Percentiles rank a stretch among this genome's conserved stretches.
These are phyloP conservation scores for Graphiopsis chlorocephala DNA, from an alignment of 2,329 filamentous ascomycete genomes.

Conservation along the genomic window DNA sequence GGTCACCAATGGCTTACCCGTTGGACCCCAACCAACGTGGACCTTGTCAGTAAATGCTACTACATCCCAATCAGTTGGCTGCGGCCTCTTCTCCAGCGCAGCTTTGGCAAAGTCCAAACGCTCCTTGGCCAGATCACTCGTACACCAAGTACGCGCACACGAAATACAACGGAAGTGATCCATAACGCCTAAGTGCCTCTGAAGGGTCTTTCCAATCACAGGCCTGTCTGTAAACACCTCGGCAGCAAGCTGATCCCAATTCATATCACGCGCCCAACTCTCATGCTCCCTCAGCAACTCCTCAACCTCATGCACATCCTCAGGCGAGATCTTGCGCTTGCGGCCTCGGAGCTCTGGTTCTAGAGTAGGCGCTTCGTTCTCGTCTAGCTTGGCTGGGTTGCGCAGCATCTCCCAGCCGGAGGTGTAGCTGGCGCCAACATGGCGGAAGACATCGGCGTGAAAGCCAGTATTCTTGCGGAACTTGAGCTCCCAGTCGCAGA, in stretches of 20 bases:
- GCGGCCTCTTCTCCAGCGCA: background rate
- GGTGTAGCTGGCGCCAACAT: constrained; percentile 2
- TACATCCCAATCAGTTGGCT: background rate
- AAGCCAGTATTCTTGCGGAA: background rate
- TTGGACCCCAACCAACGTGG: background rate
- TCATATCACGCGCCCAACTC: background rate
- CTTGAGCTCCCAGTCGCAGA: constrained; percentile 5
- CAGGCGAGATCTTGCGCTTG: background rate
- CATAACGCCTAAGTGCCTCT: background rate
- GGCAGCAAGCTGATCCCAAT: background rate
- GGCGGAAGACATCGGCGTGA: constrained; percentile 6
- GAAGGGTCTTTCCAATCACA: background rate
- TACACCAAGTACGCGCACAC: constrained; percentile 3
- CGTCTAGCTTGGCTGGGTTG: background rate
- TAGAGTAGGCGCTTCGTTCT: background rate
- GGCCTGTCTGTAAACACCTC: background rate
- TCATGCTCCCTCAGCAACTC: background rate
- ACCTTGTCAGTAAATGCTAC: constrained; percentile 1
- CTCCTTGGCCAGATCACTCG: background rate
- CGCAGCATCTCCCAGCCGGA: constrained; percentile 1
- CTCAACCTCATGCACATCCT: background rate
- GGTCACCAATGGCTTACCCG: background rate
- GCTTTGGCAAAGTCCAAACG: background rate
- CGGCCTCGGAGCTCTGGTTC: background rate
- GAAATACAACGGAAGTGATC: background rate